Evolutionary conservation across 163 green algal genomes (phyloP).

Genomic region (Volvox carteri): DNA sequence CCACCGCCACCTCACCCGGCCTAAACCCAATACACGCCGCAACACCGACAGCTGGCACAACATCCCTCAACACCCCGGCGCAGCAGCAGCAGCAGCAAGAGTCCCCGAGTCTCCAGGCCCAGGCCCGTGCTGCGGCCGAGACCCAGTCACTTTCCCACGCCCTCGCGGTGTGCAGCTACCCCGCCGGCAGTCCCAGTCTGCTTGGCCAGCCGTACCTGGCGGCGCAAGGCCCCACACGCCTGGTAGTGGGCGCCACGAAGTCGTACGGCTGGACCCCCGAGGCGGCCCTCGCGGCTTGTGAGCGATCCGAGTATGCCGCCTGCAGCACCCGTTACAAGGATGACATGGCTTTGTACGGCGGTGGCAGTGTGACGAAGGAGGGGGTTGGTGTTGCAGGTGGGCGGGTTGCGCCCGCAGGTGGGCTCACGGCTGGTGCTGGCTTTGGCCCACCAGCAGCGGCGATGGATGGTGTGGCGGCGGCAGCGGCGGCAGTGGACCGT

Average conservation of each 20-base stretch:
- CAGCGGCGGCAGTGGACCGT: no score
- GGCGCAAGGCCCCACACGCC: slow-evolving; percentile 57
- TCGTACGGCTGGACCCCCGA: slow-evolving; percentile 56
- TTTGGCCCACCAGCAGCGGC: neutral
- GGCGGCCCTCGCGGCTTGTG: slow-evolving; percentile 16
- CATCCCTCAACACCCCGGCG: no score
- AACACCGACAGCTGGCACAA: no score
- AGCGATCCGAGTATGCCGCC: slow-evolving; percentile 44
- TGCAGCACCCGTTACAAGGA: no score
- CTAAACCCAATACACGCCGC: no score
- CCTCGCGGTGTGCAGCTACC: neutral
- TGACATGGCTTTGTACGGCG: no score
- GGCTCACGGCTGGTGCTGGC: slow-evolving; percentile 3
- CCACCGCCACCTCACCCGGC: neutral
- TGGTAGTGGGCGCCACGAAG: slow-evolving; percentile 88
- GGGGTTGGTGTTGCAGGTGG: no score
- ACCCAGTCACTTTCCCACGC: no score
- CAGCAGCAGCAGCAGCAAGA: no score
- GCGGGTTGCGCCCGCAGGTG: neutral
- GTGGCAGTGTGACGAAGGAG: no score
- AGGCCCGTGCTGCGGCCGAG: neutral
- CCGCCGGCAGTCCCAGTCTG: slow-evolving; percentile 65
- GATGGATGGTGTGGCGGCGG: neutral
- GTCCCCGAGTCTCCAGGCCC: neutral
- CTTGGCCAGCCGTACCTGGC: slow-evolving; percentile 79